A percentile compares a stretch with the other conserved stretches of the same genome.
Conservation (phyloP, 257 asterid species). For the Przewalskia tangutica region DNA sequence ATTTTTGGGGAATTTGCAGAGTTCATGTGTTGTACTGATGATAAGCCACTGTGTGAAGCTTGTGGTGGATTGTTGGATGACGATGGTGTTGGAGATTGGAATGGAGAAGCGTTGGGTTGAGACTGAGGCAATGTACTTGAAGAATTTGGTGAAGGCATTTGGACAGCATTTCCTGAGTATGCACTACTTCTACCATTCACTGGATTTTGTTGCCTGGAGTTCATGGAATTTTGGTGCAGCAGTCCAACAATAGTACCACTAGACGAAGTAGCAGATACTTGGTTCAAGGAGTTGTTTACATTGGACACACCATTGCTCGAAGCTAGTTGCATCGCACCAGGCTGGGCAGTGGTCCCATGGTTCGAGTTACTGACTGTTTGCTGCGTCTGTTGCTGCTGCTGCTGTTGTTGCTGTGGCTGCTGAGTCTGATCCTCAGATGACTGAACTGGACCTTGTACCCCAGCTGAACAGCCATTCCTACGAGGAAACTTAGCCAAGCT, state of each 20-base stretch:
- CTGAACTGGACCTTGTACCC: conserved; percentile 53
- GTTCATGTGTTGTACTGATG: conserved; percentile 33
- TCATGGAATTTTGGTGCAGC: conserved; percentile 69
- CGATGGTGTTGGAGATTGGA: conserved; percentile 61
- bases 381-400: conserved; percentile 14
- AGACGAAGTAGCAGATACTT: conserved; percentile 38
- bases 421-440: conserved; percentile 39
- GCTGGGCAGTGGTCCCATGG: conserved; percentile 37
- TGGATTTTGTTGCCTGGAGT: conserved; percentile 54
- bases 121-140: conserved; percentile 43
- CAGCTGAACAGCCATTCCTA: conserved; percentile 40
- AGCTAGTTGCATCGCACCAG: conserved; percentile 35
- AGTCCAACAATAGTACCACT: conserved; percentile 36
- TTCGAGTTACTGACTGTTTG: conserved; percentile 20
- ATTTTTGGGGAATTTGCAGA: conserved; percentile 49
- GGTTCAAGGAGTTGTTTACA: conserved; percentile 30
- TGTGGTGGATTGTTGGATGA: conserved; percentile 56
- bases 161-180: conserved; percentile 42
- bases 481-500: conserved; percentile 92
- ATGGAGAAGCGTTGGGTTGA: conserved; percentile 45
- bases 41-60: conserved; percentile 31
- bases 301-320: conserved; percentile 34
- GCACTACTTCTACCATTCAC: conserved; percentile 30
- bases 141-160: conserved; percentile 65
- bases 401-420: conserved; percentile 33